Conservation (phyloP, 2,329 filamentous ascomycete species). For the Fusarium tricinctum region DNA sequence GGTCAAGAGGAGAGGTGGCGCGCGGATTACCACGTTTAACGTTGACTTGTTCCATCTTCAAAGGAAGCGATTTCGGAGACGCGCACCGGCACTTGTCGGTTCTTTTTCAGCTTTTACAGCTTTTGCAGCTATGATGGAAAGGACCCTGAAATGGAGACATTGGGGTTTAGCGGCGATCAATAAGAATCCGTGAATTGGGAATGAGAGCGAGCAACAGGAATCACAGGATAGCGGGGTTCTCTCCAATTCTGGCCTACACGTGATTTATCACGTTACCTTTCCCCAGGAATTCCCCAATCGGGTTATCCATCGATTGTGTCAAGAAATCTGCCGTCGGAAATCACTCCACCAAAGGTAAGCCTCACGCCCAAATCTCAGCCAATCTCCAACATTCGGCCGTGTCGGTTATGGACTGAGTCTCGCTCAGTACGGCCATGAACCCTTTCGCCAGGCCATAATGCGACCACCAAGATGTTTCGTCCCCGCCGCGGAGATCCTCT, state of each 20-base stretch:
- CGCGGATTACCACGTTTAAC: conserved; percentile 1
- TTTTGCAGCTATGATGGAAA: neutral
- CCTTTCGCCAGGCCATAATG: conserved; percentile 51
- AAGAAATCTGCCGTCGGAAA: conserved; percentile 45
- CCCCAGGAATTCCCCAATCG: conserved; percentile 44
- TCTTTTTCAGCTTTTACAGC: neutral
- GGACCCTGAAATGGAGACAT: neutral
- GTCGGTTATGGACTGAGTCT: conserved; percentile 48
- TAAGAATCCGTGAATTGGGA: conserved; percentile 20
- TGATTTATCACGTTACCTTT: conserved; percentile 42
- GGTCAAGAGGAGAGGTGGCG: conserved; percentile 17
- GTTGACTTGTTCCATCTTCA: neutral
- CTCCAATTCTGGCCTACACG: conserved; percentile 33
- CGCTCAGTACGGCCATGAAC: conserved; percentile 49
- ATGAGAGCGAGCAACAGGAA: neutral
- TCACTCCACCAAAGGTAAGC: conserved; percentile 33
- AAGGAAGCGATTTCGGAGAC: neutral
- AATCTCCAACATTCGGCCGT: conserved; percentile 14
- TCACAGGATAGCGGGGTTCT: conserved; percentile 8
- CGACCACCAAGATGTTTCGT: conserved; percentile 53
- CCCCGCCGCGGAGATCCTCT: conserved; percentile 50
- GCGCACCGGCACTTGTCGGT: neutral
- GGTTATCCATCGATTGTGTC: conserved; percentile 27
- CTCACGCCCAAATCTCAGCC: conserved; percentile 16
- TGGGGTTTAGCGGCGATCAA: conserved; percentile 33